phyloP scores from a whole-genome alignment of 371 early-diverging fungal species.

The Dichotomocladium elegans region DNA sequence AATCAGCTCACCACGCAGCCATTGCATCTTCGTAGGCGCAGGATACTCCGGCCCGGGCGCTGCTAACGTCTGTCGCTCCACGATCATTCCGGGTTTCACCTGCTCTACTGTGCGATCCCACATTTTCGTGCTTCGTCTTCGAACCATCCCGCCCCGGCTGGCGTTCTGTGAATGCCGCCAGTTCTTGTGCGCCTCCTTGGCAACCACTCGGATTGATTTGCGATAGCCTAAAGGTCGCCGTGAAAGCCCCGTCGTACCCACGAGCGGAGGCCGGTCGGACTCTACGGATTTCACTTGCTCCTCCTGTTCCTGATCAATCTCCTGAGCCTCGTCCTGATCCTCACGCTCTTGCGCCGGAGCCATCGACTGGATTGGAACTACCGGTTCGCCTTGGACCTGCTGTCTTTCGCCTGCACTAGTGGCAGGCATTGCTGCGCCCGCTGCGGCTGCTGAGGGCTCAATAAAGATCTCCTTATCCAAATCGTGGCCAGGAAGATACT shows the following conservation, averaged over 20 bases:
- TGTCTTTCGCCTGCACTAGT: too few relatives aligned
- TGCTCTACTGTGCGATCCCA: slow-evolving; percentile 59
- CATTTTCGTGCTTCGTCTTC: slow-evolving; percentile 61
- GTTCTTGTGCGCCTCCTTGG: slow-evolving; percentile 50
- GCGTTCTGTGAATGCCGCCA: slow-evolving; percentile 36
- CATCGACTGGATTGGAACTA: background rate
- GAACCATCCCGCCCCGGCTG: slow-evolving; percentile 32
- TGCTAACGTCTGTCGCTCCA: slow-evolving; percentile 3
- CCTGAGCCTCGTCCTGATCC: too few relatives aligned
- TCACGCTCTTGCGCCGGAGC: background rate
- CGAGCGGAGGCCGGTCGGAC: background rate
- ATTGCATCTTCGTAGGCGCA: slow-evolving; percentile 49
- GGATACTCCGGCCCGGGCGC: too few relatives aligned
- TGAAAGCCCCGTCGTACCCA: slow-evolving; percentile 15
- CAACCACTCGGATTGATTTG: slow-evolving; percentile 60
- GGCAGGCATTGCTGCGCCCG: background rate
- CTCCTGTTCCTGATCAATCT: too few relatives aligned
- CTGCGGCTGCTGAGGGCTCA: slow-evolving; percentile 11
- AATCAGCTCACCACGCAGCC: slow-evolving; percentile 89
- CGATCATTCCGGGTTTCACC: slow-evolving; percentile 50
- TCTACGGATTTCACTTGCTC: too few relatives aligned
- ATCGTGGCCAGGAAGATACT: slow-evolving; percentile 78
- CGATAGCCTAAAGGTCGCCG: slow-evolving; percentile 40
- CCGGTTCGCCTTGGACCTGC: too few relatives aligned
- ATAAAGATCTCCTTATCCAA: slow-evolving; percentile 77